Base-by-base conservation (phyloP, 192 early-diverging fungal species). In the Helicostylum pulchrum region DNA sequence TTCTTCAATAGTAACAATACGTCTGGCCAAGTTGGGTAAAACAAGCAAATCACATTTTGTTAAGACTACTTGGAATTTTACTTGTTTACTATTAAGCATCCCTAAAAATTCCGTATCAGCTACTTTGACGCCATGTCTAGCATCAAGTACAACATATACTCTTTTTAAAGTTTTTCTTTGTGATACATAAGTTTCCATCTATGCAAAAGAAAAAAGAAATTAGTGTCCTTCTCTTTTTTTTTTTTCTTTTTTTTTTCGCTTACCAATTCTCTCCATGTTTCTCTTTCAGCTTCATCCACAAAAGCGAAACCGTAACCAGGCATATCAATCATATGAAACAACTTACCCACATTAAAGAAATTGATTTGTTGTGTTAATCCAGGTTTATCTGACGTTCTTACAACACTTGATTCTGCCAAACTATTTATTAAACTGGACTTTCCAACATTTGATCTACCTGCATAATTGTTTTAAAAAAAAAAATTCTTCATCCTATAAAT, bases 301-400 rank as follows among this genome's bases (percentile, higher is more conserved):
- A 80, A 88, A 3, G 90, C 90, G 74, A 92, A 92, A 31, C 90
- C 90, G 68, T 90, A 90, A 49, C 90, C 90, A 7, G 90, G 90
- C 90, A 92, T 90, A 66, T 92, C 90, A 3, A 90, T 80, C 53
- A 92, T 74, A 50, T 81, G 77, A 57, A 90, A 85, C 53, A 83
- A 78, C 10, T 72, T 72, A 14, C 78, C 80, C 14, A 80, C 87
- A 12, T 81, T 77, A 69, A 87, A 92, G 77, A 90, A 92, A 76
- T 92, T 92, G 61, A 92, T 67, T 78, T 89, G 88, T 64, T 85
- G 88, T n/a, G 90, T 92, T 19, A 90, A 63, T 23, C 90, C 90
- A 6, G 90, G 90, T 62, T 85, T 86, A 63, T 85, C 81, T 4
- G 88, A 89, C 7, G 83, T 82, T 17, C 88, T 83, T 1, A 82